These are phyloP conservation scores for Rubia occidens DNA, from an alignment of 305 asterid genomes.

Conservation along the genomic window DNA sequence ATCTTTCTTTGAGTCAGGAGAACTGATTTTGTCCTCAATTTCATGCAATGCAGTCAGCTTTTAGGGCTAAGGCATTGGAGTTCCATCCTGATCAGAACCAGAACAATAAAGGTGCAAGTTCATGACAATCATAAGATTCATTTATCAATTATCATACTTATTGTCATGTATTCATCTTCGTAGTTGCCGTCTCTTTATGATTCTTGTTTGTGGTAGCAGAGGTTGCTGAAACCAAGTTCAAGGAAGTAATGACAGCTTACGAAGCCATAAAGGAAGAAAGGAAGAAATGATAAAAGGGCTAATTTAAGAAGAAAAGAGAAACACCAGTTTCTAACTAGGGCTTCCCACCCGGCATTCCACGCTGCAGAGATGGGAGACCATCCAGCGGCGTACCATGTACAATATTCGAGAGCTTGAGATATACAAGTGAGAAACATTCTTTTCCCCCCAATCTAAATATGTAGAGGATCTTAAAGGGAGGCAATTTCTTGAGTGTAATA, in stretches of 20 bases:
- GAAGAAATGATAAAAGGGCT: constrained; percentile 25
- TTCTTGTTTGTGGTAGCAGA: constrained; percentile 32
- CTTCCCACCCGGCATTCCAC: not conserved
- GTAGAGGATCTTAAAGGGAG: not conserved
- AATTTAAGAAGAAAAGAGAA: not conserved
- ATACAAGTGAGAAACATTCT: not conserved
- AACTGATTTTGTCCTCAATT: constrained; percentile 10
- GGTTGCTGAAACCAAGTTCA: constrained; percentile 69
- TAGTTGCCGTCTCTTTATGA: not conserved
- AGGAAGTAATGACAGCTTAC: constrained; percentile 82
- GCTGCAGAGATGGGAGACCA: not conserved
- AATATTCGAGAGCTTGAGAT: constrained; percentile 1
- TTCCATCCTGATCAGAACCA: constrained; percentile 95
- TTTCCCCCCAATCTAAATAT: not conserved
- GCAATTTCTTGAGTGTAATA: not conserved
- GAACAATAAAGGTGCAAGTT: constrained; percentile 54
- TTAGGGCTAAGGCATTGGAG: constrained; percentile 77
- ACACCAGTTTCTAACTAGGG: not conserved
- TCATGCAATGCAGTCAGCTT: constrained; percentile 54
- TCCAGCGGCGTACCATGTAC: not conserved
- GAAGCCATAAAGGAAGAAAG: constrained; percentile 78
- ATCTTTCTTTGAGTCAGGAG: not conserved
- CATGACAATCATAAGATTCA: not conserved
- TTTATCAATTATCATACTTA: not conserved
- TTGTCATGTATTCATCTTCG: too few relatives aligned